Evolutionary conservation across 139 green algal species (phyloP).

Genomic region (Chara braunii): DNA sequence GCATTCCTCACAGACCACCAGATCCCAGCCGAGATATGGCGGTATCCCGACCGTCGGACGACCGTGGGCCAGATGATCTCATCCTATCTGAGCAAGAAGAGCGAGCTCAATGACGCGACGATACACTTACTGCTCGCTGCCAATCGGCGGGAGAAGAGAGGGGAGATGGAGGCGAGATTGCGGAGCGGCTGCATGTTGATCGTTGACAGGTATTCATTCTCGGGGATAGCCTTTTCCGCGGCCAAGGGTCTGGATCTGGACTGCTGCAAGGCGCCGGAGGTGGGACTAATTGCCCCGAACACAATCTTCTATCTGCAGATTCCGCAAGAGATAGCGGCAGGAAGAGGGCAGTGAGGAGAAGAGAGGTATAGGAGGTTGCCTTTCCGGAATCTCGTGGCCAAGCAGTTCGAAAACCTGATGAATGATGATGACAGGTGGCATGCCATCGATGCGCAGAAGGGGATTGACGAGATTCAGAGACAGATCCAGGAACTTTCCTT

Average conservation of each 20-base stretch:
- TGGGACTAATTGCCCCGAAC: too few species aligned
- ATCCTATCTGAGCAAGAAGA: slow-evolving; percentile 64
- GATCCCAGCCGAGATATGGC: slow-evolving; percentile 76
- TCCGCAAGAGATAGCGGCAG: too few species aligned
- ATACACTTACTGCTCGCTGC: slow-evolving; percentile 91
- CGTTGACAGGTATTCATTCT: slow-evolving; percentile 88
- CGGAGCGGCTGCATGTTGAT: slow-evolving; percentile 74
- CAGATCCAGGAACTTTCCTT: slow-evolving; percentile 8
- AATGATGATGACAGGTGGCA: too few species aligned
- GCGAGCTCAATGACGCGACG: slow-evolving; percentile 61
- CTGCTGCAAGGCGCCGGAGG: slow-evolving; percentile 80
- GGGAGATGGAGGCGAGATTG: slow-evolving; percentile 46
- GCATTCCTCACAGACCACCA: slow-evolving; percentile 34
- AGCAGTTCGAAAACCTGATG: slow-evolving; percentile 27
- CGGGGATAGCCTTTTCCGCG: slow-evolving; percentile 79
- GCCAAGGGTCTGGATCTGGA: slow-evolving; percentile 74
- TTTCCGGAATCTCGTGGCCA: slow-evolving; percentile 33
- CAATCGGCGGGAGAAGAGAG: slow-evolving; percentile 85
- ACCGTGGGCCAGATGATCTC: slow-evolving; percentile 75
- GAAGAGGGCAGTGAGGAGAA: slow-evolving; percentile 69
- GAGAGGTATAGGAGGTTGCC: slow-evolving; percentile 70
- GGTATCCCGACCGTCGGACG: slow-evolving; percentile 85
- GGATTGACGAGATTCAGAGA: slow-evolving; percentile 1
- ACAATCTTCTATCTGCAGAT: too few species aligned
- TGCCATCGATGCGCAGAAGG: not conserved